A percentile compares a stretch with the other conserved stretches of the same genome.
Evolutionary conservation across 2,329 filamentous ascomycete genomes (phyloP).

Genomic region (Pseudogymnoascus sp.): DNA sequence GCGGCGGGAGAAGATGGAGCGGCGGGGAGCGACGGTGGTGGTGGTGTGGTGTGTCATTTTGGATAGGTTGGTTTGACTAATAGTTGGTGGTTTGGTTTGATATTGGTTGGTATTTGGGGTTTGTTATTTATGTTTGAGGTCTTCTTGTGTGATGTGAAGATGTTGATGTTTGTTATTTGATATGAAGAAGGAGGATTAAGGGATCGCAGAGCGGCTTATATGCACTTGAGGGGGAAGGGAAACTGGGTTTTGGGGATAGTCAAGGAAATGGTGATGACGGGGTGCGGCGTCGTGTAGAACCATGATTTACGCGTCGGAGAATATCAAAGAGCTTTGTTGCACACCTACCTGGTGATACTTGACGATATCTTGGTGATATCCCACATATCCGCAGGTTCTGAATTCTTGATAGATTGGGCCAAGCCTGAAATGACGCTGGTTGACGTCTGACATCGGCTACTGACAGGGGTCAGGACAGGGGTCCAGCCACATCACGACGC

Average conservation of each 20-base stretch:
- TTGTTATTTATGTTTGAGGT: not conserved
- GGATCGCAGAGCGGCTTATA: not conserved
- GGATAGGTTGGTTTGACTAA: not conserved
- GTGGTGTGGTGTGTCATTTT: conserved; percentile 1
- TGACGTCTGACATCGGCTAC: not conserved
- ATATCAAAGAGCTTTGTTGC: not conserved
- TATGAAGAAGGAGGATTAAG: conserved; percentile 6
- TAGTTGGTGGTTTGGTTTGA: not conserved
- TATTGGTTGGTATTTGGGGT: not conserved
- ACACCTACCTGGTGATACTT: not conserved
- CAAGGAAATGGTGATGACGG: not conserved
- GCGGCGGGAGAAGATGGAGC: not conserved
- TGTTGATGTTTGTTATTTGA: not conserved
- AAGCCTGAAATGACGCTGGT: conserved; percentile 5
- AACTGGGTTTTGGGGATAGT: not conserved
- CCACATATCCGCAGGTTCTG: conserved; percentile 4
- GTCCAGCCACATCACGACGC: not conserved
- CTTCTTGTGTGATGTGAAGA: not conserved
- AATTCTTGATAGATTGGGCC: not conserved
- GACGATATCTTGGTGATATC: not conserved
- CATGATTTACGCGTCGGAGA: not conserved
- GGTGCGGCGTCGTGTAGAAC: not conserved
- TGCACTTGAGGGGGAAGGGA: not conserved
- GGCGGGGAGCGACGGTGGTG: not conserved
- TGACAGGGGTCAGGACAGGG: not conserved